Conservation (phyloP, 2,329 filamentous ascomycete genomes). For the Diaporthe vaccinii region DNA sequence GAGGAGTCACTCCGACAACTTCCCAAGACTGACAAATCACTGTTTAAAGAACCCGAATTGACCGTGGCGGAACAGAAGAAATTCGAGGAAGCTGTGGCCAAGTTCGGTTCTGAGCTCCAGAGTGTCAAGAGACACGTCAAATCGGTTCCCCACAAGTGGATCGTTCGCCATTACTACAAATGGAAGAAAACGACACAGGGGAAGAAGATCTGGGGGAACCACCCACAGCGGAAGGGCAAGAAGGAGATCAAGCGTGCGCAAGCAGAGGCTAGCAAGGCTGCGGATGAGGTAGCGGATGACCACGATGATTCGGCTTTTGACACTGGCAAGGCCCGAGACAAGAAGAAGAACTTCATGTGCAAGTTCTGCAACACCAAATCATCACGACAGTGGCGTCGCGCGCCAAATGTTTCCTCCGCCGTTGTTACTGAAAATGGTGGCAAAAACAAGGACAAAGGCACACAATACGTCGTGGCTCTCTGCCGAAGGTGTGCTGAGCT, state of each 20-base stretch:
- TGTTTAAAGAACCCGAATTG: constrained; percentile 87
- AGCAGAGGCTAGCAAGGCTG: constrained; percentile 79
- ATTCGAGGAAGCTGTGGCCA: constrained; percentile 91
- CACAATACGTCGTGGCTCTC: constrained; percentile 82
- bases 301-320: constrained; percentile 97
- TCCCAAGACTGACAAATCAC: constrained; percentile 74
- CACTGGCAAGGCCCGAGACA: constrained; percentile 81
- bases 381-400: constrained; percentile 92
- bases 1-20: constrained; percentile 80
- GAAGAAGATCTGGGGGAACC: constrained; percentile 90
- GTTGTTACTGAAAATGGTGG: constrained; percentile 74
- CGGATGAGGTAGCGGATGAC: constrained; percentile 93
- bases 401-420: constrained; percentile 81
- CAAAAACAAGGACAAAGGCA: constrained; percentile 83
- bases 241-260: constrained; percentile 85
- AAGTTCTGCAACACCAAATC: constrained; percentile 88
- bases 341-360: constrained; percentile 89
- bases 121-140: constrained; percentile 88
- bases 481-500: constrained; percentile 92
- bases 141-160: constrained; percentile 81
- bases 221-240: constrained; percentile 88
- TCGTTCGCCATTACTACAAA: constrained; percentile 95
- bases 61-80: constrained; percentile 84
- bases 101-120: constrained; percentile 91
- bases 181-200: constrained; percentile 97